Evolutionary conservation across 2,329 filamentous ascomycete species (phyloP).

Genomic region (Pseudogymnoascus sp.): DNA sequence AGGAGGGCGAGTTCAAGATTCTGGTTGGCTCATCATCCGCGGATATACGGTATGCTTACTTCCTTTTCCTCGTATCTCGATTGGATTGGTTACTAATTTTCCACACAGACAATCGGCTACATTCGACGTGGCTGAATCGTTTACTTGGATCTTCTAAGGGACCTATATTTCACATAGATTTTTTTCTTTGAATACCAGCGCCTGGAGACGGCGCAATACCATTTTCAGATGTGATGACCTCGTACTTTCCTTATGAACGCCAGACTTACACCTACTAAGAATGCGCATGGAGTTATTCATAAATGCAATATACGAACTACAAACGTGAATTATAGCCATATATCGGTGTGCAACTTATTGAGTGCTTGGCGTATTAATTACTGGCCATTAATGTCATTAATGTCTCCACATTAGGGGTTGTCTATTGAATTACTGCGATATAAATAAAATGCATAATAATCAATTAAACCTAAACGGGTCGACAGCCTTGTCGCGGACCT

Average conservation of each 20-base stretch:
- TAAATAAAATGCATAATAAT: conserved; percentile 8
- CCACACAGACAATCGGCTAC: conserved; percentile 37
- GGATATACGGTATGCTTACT: conserved; percentile 52
- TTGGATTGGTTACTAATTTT: conserved; percentile 17
- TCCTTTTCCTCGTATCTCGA: neutral
- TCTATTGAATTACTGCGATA: conserved; percentile 1
- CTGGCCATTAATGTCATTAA: neutral
- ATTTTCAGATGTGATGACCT: neutral
- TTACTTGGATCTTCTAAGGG: conserved; percentile 55
- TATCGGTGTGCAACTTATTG: neutral
- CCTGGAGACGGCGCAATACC: conserved; percentile 1
- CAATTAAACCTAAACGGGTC: conserved; percentile 10
- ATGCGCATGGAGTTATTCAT: neutral
- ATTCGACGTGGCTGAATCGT: conserved; percentile 57
- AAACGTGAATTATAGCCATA: neutral
- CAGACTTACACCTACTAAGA: neutral
- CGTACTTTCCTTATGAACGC: conserved; percentile 1
- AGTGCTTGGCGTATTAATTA: neutral
- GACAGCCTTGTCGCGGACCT: conserved; percentile 6
- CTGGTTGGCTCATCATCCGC: conserved; percentile 54
- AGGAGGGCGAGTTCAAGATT: conserved; percentile 55
- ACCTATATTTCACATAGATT: neutral
- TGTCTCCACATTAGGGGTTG: conserved; percentile 1
- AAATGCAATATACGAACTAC: conserved; percentile 4
- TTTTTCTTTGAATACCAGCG: conserved; percentile 4